These are phyloP conservation scores for Fusarium chlamydosporum DNA, from an alignment of 2,329 filamentous ascomycete genomes.

Conservation along the genomic window DNA sequence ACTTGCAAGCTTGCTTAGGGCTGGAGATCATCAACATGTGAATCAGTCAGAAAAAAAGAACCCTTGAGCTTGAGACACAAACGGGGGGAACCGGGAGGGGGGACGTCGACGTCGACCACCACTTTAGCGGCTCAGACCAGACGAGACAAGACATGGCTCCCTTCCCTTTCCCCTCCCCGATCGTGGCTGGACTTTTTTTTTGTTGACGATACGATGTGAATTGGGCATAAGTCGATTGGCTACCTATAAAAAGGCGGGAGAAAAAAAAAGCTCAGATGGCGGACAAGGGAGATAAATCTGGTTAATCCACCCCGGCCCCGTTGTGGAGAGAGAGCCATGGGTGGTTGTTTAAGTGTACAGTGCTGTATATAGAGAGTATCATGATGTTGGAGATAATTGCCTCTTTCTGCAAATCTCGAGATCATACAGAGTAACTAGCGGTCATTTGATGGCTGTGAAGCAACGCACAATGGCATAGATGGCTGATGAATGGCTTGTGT, in stretches of 20 bases:
- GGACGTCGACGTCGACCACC: slow-evolving; percentile 39
- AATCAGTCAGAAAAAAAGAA: slow-evolving; percentile 32
- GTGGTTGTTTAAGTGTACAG: background rate
- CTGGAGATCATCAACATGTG: slow-evolving; percentile 52
- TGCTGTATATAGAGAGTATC: background rate
- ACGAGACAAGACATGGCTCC: slow-evolving; percentile 14
- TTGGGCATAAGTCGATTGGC: slow-evolving; percentile 39
- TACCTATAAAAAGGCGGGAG: slow-evolving; percentile 14
- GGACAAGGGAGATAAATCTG: slow-evolving; percentile 41
- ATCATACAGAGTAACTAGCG: slow-evolving; percentile 5
- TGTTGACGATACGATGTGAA: slow-evolving; percentile 46
- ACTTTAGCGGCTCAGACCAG: slow-evolving; percentile 24
- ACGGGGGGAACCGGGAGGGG: slow-evolving; percentile 48
- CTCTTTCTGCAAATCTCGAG: slow-evolving; percentile 7
- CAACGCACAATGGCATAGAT: slow-evolving; percentile 26
- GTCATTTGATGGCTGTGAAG: slow-evolving; percentile 13
- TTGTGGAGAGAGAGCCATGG: slow-evolving; percentile 28
- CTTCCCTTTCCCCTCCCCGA: slow-evolving; percentile 6
- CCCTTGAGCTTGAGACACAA: slow-evolving; percentile 6
- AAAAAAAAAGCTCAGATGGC: slow-evolving; percentile 24
- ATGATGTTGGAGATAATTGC: background rate
- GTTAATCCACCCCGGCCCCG: slow-evolving; percentile 29
- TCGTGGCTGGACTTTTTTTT: slow-evolving; percentile 31
- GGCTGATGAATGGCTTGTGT: slow-evolving; percentile 9
- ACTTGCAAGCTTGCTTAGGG: slow-evolving; percentile 40